phyloP scores from a whole-genome alignment of 768 basidiomycete genomes.

The Podaxis pistillaris region DNA sequence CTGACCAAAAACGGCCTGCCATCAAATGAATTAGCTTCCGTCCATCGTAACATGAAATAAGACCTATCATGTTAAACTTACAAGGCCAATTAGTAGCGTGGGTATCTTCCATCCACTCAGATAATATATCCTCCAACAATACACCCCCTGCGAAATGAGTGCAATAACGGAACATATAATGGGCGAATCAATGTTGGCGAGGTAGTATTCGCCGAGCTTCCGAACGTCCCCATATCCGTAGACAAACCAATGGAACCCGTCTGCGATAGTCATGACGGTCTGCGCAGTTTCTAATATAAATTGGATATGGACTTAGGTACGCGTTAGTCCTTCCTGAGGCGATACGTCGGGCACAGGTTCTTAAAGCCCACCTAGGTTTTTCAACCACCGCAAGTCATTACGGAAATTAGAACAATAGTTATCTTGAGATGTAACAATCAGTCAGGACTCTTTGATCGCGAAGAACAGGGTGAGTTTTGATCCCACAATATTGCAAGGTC shows the following conservation, averaged over 20 bases:
- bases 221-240: constrained; percentile 6
- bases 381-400: constrained; percentile 11
- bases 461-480: neutral
- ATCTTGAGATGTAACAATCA: neutral
- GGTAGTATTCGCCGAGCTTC: constrained; percentile 10
- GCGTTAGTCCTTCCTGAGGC: neutral
- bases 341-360: too few relatives aligned
- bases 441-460: neutral
- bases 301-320: neutral
- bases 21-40: neutral
- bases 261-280: constrained; percentile 7
- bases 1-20: neutral
- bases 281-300: constrained; percentile 3
- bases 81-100: neutral
- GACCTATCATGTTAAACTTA: neutral
- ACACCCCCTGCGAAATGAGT: constrained; percentile 13
- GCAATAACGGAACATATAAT: constrained; percentile 10
- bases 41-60: neutral
- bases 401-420: neutral
- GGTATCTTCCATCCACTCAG: constrained; percentile 3
- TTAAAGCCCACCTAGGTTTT: neutral
- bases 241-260: constrained; percentile 15
- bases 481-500: constrained; percentile 12
- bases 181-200: constrained; percentile 12
- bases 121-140: constrained; percentile 13